These are phyloP conservation scores for Scedosporium apiospermum DNA, from an alignment of 2,329 filamentous ascomycete species.

Conservation along the genomic window DNA sequence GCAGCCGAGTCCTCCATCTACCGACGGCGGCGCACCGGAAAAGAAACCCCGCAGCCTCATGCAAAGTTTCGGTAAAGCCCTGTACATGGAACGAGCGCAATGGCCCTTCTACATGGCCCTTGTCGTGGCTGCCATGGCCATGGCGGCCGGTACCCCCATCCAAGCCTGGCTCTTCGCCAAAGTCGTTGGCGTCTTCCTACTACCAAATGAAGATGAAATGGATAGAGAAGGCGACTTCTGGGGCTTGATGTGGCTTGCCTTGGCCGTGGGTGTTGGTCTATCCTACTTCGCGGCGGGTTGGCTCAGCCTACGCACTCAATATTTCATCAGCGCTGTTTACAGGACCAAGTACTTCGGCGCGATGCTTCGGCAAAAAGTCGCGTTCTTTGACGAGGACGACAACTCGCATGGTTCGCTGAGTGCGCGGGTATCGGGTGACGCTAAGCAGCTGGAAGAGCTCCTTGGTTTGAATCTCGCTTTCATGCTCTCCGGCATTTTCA, in stretches of 20 bases:
- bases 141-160: slow-evolving; percentile 32
- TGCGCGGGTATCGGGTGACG: slow-evolving; percentile 44
- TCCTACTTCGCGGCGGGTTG: slow-evolving; percentile 43
- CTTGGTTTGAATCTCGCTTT: slow-evolving; percentile 56
- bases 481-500: slow-evolving; percentile 49
- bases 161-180: slow-evolving; percentile 47
- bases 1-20: slow-evolving; percentile 28
- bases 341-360: slow-evolving; percentile 51
- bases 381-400: slow-evolving; percentile 51
- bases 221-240: slow-evolving; percentile 36
- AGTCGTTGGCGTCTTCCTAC: slow-evolving; percentile 40
- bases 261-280: slow-evolving; percentile 42
- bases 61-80: slow-evolving; percentile 43
- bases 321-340: slow-evolving; percentile 42
- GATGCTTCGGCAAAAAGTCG: slow-evolving; percentile 48
- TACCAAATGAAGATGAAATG: slow-evolving; percentile 18
- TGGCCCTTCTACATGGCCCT: slow-evolving; percentile 42
- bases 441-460: slow-evolving; percentile 51
- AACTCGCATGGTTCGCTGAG: slow-evolving; percentile 53
- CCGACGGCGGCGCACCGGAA: slow-evolving; percentile 23
- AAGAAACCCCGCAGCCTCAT: slow-evolving; percentile 32
- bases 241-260: slow-evolving; percentile 55
- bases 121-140: slow-evolving; percentile 32
- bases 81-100: slow-evolving; percentile 44
- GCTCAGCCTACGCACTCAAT: slow-evolving; percentile 34